phyloP scores from a whole-genome alignment of 2,329 filamentous ascomycete species.

The Colletotrichum horii region DNA sequence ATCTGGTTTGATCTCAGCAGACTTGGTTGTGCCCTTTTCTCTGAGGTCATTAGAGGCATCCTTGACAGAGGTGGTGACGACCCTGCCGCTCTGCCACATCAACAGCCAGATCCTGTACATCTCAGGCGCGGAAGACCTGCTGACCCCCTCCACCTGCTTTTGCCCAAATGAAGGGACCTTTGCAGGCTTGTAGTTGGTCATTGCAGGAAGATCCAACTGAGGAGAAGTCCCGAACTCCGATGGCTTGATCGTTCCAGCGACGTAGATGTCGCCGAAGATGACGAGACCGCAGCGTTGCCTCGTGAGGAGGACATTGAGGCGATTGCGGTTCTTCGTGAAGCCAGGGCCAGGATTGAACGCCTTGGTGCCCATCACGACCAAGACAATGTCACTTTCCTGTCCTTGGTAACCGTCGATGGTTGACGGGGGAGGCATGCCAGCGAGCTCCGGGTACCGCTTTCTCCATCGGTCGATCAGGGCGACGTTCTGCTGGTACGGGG shows the following conservation, averaged over 20 bases:
- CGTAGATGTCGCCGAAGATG: conserved; percentile 25
- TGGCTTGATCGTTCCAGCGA: not conserved
- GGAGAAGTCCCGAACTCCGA: not conserved
- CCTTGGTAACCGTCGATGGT: conserved; percentile 28
- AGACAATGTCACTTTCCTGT: conserved; percentile 24
- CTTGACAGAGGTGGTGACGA: too few relatives aligned
- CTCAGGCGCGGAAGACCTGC: too few relatives aligned
- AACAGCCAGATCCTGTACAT: too few relatives aligned
- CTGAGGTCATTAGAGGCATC: too few relatives aligned
- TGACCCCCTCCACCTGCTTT: too few relatives aligned
- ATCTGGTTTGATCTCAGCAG: too few relatives aligned
- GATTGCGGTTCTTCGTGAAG: conserved; percentile 18
- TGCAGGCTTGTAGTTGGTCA: too few relatives aligned
- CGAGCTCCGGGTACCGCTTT: conserved; percentile 14
- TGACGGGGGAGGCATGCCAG: not conserved
- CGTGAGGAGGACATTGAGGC: conserved; percentile 25
- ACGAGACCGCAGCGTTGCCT: conserved; percentile 22
- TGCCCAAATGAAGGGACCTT: too few relatives aligned
- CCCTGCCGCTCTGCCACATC: too few relatives aligned
- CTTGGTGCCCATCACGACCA: conserved; percentile 24
- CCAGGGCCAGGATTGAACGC: conserved; percentile 13
- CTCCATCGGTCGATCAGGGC: not conserved
- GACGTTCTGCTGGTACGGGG: conserved; percentile 23
- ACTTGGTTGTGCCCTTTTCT: too few relatives aligned
- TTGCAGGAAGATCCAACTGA: too few relatives aligned